Evolutionary conservation across 352 stramenopile genomes (phyloP), one percentile per base, ranked within the genome.

Genomic region (Phytophthora cactorum): DNA sequence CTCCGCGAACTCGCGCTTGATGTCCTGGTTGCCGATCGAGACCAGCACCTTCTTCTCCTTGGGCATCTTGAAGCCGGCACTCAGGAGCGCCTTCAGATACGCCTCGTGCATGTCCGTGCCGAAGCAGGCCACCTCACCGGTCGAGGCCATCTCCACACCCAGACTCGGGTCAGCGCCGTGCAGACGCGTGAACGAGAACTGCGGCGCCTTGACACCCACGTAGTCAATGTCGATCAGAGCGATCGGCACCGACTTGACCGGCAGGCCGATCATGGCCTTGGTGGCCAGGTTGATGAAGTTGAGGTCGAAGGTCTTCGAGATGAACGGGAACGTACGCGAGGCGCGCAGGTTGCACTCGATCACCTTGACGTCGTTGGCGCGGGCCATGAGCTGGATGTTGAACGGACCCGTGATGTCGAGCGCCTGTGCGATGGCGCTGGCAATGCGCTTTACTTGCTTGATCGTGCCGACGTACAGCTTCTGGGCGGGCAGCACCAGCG

Each of bases 281-380:
- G 96, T 99, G 25, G 98, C 97, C 36, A 99, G 79, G 62, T 95
- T 97, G 83, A 99, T 99, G 75, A 99, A 99, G 81, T 99, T 99
- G 63, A 96, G 76, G 74, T 98, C 93, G 59, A 99, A 96, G 5
- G 97, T 99, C 88, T 99, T 99, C 70, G 92, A 98, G 60, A 99
- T 98, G 86, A 99, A 99, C 29, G 98, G 98, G 87, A 99, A 99
- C 43, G 97, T 99, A 62, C 98, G 94, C 77, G 91, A 99, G 8
- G 98, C 97, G 50, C 98, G 92, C 52, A 99, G 86, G 82, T 99
- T 99, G 84, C 97, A 99, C 79, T 99, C 98, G 72, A 99, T 99
- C 15, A 99, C 95, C 86, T 98, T 98, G 34, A 99, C 97, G 72
- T 99, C 90, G 80, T 99, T 99, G 49, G 96, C 97, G 63, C 96